Evolutionary conservation across 1,139 yeast genomes (phyloP).

Genomic region (Kodamaea arcana): DNA sequence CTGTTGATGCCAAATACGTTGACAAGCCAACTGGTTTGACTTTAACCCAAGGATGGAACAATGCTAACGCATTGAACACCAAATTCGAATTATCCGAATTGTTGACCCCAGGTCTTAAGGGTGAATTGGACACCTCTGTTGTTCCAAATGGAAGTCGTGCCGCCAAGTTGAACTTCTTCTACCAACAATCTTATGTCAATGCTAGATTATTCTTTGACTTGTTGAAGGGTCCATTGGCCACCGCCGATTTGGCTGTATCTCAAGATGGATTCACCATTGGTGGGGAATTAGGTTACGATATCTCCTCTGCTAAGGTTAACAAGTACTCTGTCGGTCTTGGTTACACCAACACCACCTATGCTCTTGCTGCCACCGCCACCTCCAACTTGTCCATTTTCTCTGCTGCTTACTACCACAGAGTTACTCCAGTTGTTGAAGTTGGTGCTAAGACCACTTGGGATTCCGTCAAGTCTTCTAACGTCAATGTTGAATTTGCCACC

Average conservation of each 20-base stretch:
- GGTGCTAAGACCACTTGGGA: constrained; percentile 98
- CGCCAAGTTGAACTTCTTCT: constrained; percentile 88
- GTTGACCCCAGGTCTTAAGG: constrained; percentile 92
- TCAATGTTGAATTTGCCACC: constrained; percentile 89
- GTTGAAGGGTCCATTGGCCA: constrained; percentile 91
- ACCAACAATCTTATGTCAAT: constrained; percentile 88
- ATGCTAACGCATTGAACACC: constrained; percentile 87
- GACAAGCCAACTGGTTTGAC: constrained; percentile 94
- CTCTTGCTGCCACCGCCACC: constrained; percentile 85
- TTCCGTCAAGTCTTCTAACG: constrained; percentile 66
- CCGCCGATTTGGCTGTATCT: constrained; percentile 92
- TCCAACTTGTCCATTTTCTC: constrained; percentile 87
- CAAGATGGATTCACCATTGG: constrained; percentile 97
- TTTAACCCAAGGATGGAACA: constrained; percentile 96
- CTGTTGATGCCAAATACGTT: constrained; percentile 86
- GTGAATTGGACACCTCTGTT: constrained; percentile 84
- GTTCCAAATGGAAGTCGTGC: constrained; percentile 86
- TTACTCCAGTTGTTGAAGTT: constrained; percentile 85
- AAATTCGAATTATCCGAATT: constrained; percentile 90
- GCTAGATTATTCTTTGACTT: constrained; percentile 95
- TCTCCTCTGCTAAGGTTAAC: constrained; percentile 86
- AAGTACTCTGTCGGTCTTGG: constrained; percentile 94
- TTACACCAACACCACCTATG: constrained; percentile 83
- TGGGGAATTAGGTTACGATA: constrained; percentile 96
- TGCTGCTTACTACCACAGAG: constrained; percentile 97